Evolutionary conservation across 768 basidiomycete species (phyloP), one percentile per base, ranked within the genome.

Genomic region (Serpula lacrymans): DNA sequence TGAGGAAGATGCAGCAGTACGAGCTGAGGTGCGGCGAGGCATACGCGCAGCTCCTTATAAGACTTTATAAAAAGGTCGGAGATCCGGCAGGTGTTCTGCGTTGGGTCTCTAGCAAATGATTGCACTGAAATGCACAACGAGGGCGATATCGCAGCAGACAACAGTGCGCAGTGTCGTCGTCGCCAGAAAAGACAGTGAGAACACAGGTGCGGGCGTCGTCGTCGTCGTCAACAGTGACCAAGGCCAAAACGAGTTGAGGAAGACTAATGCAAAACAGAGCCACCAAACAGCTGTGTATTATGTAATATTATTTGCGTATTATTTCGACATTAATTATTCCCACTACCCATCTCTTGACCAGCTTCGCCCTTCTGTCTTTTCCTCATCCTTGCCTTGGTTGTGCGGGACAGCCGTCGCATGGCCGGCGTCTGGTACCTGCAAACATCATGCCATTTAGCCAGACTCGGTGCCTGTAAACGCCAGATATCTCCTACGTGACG

Each of bases 371-470:
- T 61, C 43, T 49, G 46, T 55, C 60, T 60, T 51, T 70, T 77
- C 55, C 71, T 79, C 43, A 71, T 67, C 34, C 82, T 68, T 10
- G 63, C 63, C 55, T 75, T 78, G 0, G 82, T 78, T 2, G 77
- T 69, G 47, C 72, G 84, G 18, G 78, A 73, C 33, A 84, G 52
- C 44, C 69, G 73, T 13, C 83, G 75, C 14, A 61, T 57, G 10
- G 53, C 45, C 0, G 84, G 80, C 12, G 63, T 50, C 53, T 88
- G 85, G 44, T 78, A 72, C 35, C 85, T 87, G 58, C 2, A 16
- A 17, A 32, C 20, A 34, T 2, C 25, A 27, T 26, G 40, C 35
- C 3, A 36, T 12, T 22, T 6, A 21, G 22, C 55, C 39, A 60
- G 48, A 38, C 30, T 16, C 37, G 8, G 10, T 2, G n/a, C 11